A percentile compares a stretch with the other conserved stretches of the same genome.
phyloP scores from a whole-genome alignment of 2,329 filamentous ascomycete species.

The Gaeumannomyces tritici region DNA sequence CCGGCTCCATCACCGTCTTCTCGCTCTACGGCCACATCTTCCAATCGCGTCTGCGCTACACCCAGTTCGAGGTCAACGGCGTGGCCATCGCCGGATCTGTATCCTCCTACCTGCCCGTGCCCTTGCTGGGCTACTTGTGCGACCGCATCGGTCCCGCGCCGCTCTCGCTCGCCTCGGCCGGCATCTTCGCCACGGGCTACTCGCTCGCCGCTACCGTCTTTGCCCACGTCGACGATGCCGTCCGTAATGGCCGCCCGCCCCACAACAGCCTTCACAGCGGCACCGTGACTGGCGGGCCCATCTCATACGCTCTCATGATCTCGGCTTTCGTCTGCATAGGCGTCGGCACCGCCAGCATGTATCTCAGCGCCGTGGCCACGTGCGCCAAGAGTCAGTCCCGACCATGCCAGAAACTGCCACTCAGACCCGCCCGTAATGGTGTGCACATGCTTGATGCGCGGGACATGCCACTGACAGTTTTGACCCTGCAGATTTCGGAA shows the following conservation, averaged over 20 bases:
- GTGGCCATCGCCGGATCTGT: constrained; percentile 81
- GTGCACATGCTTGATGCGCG: not conserved
- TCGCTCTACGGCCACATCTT: constrained; percentile 90
- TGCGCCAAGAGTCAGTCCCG: constrained; percentile 65
- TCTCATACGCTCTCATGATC: constrained; percentile 68
- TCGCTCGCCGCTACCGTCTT: constrained; percentile 75
- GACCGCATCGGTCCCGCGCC: constrained; percentile 77
- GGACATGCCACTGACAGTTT: not conserved
- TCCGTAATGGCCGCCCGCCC: constrained; percentile 1
- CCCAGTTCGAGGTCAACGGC: constrained; percentile 84
- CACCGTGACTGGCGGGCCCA: constrained; percentile 24
- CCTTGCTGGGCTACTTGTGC: constrained; percentile 81
- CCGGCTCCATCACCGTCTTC: constrained; percentile 86
- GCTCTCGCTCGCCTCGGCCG: constrained; percentile 61
- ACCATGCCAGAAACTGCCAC: too few species aligned
- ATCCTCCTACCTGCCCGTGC: constrained; percentile 86
- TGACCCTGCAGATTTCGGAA: constrained; percentile 62
- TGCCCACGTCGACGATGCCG: constrained; percentile 24
- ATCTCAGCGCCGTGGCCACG: constrained; percentile 82
- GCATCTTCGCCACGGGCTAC: constrained; percentile 75
- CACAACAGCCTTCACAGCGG: not conserved
- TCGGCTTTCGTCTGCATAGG: constrained; percentile 77
- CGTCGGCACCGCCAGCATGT: constrained; percentile 78
- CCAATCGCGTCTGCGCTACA: constrained; percentile 77
- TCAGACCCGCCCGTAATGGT: too few species aligned